Base-by-base conservation (phyloP, 345 rosid species). In the Conringia planisiliqua region DNA sequence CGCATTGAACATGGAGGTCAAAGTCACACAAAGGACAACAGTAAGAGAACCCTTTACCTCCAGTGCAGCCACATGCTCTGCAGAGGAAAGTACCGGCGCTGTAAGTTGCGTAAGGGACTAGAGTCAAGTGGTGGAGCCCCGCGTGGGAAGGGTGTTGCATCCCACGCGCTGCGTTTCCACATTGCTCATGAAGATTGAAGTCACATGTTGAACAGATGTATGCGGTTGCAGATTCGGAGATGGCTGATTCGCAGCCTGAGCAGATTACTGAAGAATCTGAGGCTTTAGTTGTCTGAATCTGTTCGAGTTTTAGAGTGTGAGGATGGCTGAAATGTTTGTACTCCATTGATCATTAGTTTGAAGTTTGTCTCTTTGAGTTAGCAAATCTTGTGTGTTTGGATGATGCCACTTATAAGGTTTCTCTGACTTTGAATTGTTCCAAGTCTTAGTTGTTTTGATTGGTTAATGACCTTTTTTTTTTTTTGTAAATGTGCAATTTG, bases 1-100 rank as follows among this genome's bases (percentile, higher is more conserved):
- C 83, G 26, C 82, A 80, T 0, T 70, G 80, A 46, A 73, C 68
- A 74, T 82, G 85, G 50, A 83, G 81, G 75, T 80, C 83, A 74
- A 83, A 77, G 66, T 77, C 79, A 62, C 83, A 82, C 55, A 74
- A 48, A 35, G 83, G 69, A 72, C 82, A 83, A 69, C 79, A 74
- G 42, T 68, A 80, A 26, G 81, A 74, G 68, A 83, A 77, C 0
- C 79, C 60, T 48, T 71, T 80, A 24, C 80, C 78, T 54, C 57
- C 54, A 54, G 1, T n/a, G 27, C 55, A 60, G 29, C 85, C 79
- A 52, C 83, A 80, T 0, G 81, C 77, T 39, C 61, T 71, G 60
- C 85, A 80, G 10, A 74, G 26, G 67, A 70, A 52, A 56, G 63
- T 40, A 22, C 78, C 69, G 1, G 70, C 40, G 32, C 78, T 69